Conservation (phyloP, 2,329 filamentous ascomycete genomes). For the Cryphonectria japonica region DNA sequence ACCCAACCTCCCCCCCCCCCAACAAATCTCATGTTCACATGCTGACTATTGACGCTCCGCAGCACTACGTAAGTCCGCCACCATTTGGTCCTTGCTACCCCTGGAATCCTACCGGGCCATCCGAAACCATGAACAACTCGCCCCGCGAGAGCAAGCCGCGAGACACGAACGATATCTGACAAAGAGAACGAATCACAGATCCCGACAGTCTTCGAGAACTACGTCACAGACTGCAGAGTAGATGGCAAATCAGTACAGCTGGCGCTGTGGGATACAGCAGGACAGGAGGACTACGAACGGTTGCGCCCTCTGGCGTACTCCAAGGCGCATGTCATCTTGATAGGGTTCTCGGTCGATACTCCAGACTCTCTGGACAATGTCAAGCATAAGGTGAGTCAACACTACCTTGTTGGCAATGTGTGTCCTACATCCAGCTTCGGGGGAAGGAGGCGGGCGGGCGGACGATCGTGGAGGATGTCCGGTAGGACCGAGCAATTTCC, state of each 20-base stretch:
- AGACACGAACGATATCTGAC: conserved; percentile 21
- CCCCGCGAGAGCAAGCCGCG: neutral
- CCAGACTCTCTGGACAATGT: conserved; percentile 98
- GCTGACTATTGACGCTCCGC: conserved; percentile 35
- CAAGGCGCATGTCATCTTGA: conserved; percentile 95
- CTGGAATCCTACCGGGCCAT: conserved; percentile 21
- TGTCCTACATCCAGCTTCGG: neutral
- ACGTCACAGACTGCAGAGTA: conserved; percentile 97
- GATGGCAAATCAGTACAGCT: conserved; percentile 99
- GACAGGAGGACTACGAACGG: conserved; percentile 97
- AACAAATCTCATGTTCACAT: conserved; percentile 28
- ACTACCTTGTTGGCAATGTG: neutral
- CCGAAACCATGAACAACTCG: neutral
- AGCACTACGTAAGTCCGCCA: conserved; percentile 61
- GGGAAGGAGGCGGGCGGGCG: neutral
- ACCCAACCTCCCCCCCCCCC: neutral
- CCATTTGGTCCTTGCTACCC: conserved; percentile 15
- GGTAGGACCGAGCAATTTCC: conserved; percentile 21
- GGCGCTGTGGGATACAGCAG: conserved; percentile 98
- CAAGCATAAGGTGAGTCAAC: conserved; percentile 78
- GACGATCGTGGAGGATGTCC: neutral
- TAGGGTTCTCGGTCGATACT: conserved; percentile 93
- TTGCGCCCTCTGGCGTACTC: conserved; percentile 93
- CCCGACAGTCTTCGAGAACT: conserved; percentile 98
- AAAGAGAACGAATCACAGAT: conserved; percentile 57